These are phyloP conservation scores for Solanum sejunctum DNA, from an alignment of 257 asterid species.

Conservation along the genomic window DNA sequence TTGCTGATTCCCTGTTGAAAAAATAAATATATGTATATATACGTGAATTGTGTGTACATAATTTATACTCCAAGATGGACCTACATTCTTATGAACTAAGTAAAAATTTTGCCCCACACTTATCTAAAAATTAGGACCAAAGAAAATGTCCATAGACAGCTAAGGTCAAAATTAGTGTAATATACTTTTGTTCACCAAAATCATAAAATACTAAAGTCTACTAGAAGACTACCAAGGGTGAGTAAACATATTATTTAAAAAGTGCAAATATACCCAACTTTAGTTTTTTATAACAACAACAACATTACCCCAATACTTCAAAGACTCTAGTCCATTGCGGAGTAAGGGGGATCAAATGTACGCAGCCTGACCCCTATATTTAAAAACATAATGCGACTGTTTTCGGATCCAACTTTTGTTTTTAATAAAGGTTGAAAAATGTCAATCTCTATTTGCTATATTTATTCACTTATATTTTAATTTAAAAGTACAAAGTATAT, in stretches of 20 bases:
- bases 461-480: not conserved
- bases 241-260: not conserved
- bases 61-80: slow-evolving; percentile 32
- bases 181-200: not conserved
- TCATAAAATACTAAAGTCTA: not conserved
- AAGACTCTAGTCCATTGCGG: no score
- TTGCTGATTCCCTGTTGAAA: accelerated
- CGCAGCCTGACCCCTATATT: no score
- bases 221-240: not conserved
- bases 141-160: not conserved
- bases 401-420: not conserved
- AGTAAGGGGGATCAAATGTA: no score
- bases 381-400: no score
- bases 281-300: not conserved
- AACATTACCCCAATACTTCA: no score
- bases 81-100: slow-evolving; percentile 35
- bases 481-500: not conserved
- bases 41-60: slow-evolving; percentile 4
- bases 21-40: not conserved
- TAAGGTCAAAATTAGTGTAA: not conserved
- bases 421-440: not conserved
- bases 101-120: slow-evolving; percentile 4
- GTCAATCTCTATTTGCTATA: not conserved
- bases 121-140: not conserved
- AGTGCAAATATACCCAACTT: not conserved